phyloP scores from a whole-genome alignment of 805 yeast species.

The Candida adriatica region DNA sequence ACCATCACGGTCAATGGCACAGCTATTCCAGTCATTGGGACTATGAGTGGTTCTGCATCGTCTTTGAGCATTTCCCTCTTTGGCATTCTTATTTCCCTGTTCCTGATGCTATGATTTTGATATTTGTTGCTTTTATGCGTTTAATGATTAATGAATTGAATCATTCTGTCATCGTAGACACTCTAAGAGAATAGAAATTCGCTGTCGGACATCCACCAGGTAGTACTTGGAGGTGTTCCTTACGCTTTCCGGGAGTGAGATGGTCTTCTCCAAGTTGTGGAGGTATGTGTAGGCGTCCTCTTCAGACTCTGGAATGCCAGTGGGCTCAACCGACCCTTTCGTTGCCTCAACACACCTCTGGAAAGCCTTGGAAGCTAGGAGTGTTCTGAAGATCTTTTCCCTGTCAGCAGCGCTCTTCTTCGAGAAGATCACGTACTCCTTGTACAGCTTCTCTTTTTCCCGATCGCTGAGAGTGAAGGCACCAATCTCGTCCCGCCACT shows the following conservation, averaged over 20 bases:
- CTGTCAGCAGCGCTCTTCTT: constrained; percentile 15
- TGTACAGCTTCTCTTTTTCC: constrained; percentile 31
- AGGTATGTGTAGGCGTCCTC: background rate
- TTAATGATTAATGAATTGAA: too few species aligned
- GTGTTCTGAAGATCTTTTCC: constrained; percentile 12
- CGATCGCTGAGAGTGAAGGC: constrained; percentile 25
- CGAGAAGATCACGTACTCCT: constrained; percentile 24
- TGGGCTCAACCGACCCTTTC: too few species aligned
- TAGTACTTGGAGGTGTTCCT: background rate
- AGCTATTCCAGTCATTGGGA: constrained; percentile 1
- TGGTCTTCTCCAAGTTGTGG: background rate
- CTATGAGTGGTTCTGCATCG: constrained; percentile 9
- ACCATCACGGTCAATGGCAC: constrained; percentile 1
- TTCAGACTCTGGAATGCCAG: too few species aligned
- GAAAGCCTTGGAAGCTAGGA: constrained; percentile 17
- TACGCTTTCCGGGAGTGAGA: background rate
- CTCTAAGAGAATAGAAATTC: too few species aligned
- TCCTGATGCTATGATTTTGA: constrained; percentile 1
- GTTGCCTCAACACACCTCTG: constrained; percentile 14
- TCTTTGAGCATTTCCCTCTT: constrained; percentile 2
- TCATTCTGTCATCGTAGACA: background rate
- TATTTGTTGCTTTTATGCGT: constrained; percentile 2
- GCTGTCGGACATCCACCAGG: background rate
- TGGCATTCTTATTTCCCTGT: constrained; percentile 3
- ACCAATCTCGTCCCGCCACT: constrained; percentile 24